Conservation (phyloP, 2,329 filamentous ascomycete genomes). For the Cladorrhinum sp. region DNA sequence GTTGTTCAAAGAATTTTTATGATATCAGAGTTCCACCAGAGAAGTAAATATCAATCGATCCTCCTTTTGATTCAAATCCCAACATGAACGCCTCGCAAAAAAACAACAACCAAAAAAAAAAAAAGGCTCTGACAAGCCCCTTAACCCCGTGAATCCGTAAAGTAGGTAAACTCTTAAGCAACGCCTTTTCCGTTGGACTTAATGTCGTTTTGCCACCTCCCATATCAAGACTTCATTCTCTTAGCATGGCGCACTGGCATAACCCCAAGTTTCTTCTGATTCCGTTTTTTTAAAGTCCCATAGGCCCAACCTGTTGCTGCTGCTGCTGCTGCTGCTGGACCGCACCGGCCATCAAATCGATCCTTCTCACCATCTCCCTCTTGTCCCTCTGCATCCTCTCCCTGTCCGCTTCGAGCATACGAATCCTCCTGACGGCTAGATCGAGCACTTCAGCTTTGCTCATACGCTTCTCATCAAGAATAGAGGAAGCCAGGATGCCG, state of each 20-base stretch:
- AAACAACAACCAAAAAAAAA: background rate
- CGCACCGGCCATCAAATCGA: conserved; percentile 24
- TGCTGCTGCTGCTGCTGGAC: background rate
- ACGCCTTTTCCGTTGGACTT: too few relatives aligned
- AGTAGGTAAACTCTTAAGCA: too few relatives aligned
- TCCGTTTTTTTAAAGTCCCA: background rate
- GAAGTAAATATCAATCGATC: background rate
- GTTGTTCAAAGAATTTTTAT: too few relatives aligned
- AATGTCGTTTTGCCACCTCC: background rate
- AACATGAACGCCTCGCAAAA: background rate
- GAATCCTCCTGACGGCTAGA: conserved; percentile 35
- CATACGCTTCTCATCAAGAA: conserved; percentile 27
- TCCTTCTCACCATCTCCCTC: conserved; percentile 26
- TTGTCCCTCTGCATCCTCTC: conserved; percentile 31
- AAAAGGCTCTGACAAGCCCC: background rate
- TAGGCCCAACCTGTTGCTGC: background rate
- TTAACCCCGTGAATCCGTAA: too few relatives aligned
- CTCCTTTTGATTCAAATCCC: background rate
- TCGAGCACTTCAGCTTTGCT: conserved; percentile 40
- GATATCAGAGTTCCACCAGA: background rate
- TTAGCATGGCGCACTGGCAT: too few relatives aligned
- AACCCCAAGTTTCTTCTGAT: too few relatives aligned
- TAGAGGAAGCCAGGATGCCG: background rate
- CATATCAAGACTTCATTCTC: background rate
- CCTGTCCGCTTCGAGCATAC: conserved; percentile 32